Evolutionary conservation across 495 filamentous ascomycete species (phyloP).

Genomic region (Penicillium coprophilum): DNA sequence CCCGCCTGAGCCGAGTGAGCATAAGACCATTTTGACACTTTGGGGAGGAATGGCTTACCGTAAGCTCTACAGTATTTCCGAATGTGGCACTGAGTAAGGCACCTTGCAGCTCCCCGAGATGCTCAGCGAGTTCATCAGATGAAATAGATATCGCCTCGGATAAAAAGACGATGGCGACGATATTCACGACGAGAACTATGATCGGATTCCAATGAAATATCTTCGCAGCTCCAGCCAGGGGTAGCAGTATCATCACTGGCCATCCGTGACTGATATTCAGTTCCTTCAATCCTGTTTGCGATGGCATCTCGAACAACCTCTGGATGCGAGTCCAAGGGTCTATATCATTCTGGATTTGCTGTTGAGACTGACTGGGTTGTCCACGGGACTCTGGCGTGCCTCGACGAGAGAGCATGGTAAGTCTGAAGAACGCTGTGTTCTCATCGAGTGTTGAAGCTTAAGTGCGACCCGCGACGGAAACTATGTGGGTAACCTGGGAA

Average conservation of each 20-base stretch:
- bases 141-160: conserved; percentile 20
- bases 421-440: not conserved
- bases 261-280: not conserved
- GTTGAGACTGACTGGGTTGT: not conserved
- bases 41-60: conserved; percentile 11
- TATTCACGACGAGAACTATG: conserved; percentile 22
- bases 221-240: conserved; percentile 17
- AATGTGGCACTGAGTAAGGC: conserved; percentile 27
- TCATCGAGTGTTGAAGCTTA: not conserved
- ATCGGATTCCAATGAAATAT: conserved; percentile 20
- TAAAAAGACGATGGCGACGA: conserved; percentile 24
- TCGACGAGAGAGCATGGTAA: not conserved
- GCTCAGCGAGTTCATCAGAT: conserved; percentile 18
- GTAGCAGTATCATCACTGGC: conserved; percentile 16
- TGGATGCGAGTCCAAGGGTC: conserved; percentile 4
- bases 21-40: not conserved
- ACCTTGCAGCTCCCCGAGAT: conserved; percentile 24
- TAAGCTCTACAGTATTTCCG: conserved; percentile 29
- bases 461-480: conserved; percentile 1
- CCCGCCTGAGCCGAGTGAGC: conserved; percentile 14
- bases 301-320: conserved; percentile 4
- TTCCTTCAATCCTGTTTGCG: not conserved
- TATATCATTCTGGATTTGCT: not conserved
- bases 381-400: not conserved
- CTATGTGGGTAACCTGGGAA: not conserved